Conservation (phyloP, 495 filamentous ascomycete species). For the Delitschia confertaspora region DNA sequence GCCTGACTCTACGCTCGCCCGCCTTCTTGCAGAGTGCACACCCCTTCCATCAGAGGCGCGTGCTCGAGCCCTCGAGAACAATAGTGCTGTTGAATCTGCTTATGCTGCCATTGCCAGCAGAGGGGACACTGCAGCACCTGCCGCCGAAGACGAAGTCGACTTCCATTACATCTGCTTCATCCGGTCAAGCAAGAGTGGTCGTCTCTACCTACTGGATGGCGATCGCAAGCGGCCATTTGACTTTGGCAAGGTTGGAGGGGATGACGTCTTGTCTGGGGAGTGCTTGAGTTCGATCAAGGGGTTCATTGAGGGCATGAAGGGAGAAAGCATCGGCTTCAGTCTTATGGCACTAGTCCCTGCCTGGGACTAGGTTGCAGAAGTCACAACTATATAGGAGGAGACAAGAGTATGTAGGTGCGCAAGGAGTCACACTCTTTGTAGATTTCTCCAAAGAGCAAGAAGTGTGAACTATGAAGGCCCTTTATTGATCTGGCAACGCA, state of each 20-base stretch:
- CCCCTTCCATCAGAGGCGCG: constrained; percentile 14
- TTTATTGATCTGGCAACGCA: constrained; percentile 29
- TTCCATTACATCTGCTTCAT: constrained; percentile 30
- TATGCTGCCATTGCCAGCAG: constrained; percentile 23
- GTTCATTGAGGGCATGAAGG: constrained; percentile 13
- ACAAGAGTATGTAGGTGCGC: constrained; percentile 25
- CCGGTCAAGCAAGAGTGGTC: constrained; percentile 24
- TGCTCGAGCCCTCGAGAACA: constrained; percentile 21
- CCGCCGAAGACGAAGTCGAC: constrained; percentile 27
- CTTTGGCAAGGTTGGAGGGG: constrained; percentile 11
- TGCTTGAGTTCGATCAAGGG: constrained; percentile 15
- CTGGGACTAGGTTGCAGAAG: not conserved
- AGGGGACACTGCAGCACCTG: constrained; percentile 25
- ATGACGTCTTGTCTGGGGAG: constrained; percentile 24
- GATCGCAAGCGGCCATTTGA: constrained; percentile 28
- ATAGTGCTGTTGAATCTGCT: constrained; percentile 24
- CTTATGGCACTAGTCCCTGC: constrained; percentile 28
- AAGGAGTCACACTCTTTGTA: constrained; percentile 33
- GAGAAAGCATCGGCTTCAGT: constrained; percentile 23
- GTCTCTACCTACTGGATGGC: constrained; percentile 29
- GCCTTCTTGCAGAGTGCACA: constrained; percentile 7
- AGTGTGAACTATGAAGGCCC: constrained; percentile 35
- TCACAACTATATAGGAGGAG: not conserved
- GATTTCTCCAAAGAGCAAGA: constrained; percentile 21
- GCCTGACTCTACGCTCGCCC: constrained; percentile 4